phyloP scores from a whole-genome alignment of 495 filamentous ascomycete species.

The Acidiella bohemica region DNA sequence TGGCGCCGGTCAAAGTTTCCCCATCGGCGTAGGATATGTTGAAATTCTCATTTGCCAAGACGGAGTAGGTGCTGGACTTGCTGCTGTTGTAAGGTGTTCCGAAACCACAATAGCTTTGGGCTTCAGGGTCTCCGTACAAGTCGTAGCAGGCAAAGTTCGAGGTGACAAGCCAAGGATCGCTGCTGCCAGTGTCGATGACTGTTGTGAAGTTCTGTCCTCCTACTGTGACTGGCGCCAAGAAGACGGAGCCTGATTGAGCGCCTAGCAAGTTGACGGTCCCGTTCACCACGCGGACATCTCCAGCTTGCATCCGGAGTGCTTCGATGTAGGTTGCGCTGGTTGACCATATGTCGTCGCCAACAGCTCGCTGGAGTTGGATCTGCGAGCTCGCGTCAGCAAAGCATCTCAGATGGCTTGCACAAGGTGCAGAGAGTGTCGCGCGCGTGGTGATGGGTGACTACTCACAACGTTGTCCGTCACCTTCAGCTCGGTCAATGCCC shows the following conservation, averaged over 20 bases:
- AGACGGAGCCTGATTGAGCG: constrained; percentile 11
- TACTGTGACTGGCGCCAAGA: constrained; percentile 25
- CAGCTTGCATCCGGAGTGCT: constrained; percentile 4
- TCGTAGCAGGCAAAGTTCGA: constrained; percentile 37
- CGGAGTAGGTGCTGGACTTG: constrained; percentile 29
- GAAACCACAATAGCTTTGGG: constrained; percentile 35
- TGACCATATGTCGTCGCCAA: constrained; percentile 1
- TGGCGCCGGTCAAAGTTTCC: constrained; percentile 39
- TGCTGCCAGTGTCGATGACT: constrained; percentile 49
- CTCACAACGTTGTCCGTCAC: constrained; percentile 12
- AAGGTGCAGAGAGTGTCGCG: no score
- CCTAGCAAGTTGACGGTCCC: neutral
- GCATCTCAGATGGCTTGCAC: no score
- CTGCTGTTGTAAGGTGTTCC: constrained; percentile 32
- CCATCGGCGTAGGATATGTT: constrained; percentile 47
- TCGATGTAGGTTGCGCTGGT: constrained; percentile 7
- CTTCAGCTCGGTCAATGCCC: constrained; percentile 3
- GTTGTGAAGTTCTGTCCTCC: constrained; percentile 35
- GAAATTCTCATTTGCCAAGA: constrained; percentile 39
- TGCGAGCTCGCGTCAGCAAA: no score
- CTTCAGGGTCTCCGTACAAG: constrained; percentile 18
- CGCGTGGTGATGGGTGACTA: neutral
- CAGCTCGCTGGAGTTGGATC: no score
- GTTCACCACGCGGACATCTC: constrained; percentile 2
- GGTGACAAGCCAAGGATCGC: constrained; percentile 46